A percentile compares a stretch with the other conserved stretches of the same genome.
Conservation (phyloP, 177 flowering plant species). For the Vitis hybrid region DNA sequence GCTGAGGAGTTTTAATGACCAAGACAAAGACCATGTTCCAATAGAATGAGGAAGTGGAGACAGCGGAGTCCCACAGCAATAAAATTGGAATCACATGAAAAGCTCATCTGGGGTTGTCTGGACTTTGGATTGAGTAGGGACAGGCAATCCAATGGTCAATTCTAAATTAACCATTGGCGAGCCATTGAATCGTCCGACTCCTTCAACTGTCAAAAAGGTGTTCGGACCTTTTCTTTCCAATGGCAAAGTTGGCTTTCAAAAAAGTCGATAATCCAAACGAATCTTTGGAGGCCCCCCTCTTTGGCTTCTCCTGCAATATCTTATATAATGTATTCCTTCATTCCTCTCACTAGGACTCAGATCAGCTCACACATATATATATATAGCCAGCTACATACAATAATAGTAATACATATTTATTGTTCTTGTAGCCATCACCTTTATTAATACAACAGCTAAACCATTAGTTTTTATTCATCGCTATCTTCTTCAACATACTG, state of each 20-base stretch:
- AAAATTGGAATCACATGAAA: slow-evolving; percentile 1
- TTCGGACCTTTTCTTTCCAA: slow-evolving; percentile 7
- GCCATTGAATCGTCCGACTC: slow-evolving; percentile 17
- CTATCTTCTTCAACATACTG: too few relatives aligned
- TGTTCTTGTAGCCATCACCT: too few relatives aligned
- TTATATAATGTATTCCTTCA: neutral
- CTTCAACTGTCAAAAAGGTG: slow-evolving; percentile 13
- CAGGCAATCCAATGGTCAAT: neutral
- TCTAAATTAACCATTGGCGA: slow-evolving; percentile 4
- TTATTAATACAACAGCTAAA: too few relatives aligned
- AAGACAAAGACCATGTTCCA: too few relatives aligned
- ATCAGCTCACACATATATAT: too few relatives aligned
- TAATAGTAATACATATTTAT: too few relatives aligned
- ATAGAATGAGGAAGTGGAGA: neutral
- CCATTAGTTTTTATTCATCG: too few relatives aligned
- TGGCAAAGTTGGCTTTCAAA: slow-evolving; percentile 6
- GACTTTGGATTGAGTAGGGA: slow-evolving; percentile 1
- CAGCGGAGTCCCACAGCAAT: neutral
- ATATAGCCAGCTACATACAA: too few relatives aligned
- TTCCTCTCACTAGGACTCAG: too few relatives aligned
- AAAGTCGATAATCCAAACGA: slow-evolving; percentile 19
- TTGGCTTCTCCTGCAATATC: neutral
- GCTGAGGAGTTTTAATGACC: too few relatives aligned
- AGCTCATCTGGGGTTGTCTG: neutral
- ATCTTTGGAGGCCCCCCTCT: slow-evolving; percentile 10